phyloP scores from a whole-genome alignment of 1,284 basidiomycete species.

The Trametes polyzona region DNA sequence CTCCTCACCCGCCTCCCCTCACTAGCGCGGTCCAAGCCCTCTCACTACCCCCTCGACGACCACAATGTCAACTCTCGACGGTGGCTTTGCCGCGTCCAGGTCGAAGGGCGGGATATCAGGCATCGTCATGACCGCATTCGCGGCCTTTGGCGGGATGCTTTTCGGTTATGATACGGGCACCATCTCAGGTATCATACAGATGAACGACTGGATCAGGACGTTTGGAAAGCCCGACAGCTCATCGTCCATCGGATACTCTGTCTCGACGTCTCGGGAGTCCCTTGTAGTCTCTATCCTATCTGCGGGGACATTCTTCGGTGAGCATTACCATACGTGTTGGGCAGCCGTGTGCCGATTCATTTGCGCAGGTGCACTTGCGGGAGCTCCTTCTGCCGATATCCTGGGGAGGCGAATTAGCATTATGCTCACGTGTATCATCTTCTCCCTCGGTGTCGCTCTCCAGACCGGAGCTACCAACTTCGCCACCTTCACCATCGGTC shows the following conservation, averaged over 20 bases:
- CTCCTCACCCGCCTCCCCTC: too few species aligned
- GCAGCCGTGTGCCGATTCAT: background rate
- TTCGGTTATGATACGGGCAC: conserved; percentile 78
- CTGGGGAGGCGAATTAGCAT: conserved; percentile 56
- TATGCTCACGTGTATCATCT: conserved; percentile 59
- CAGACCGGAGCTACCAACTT: conserved; percentile 60
- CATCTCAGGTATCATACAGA: conserved; percentile 70
- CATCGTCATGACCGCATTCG: conserved; percentile 65
- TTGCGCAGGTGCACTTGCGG: background rate
- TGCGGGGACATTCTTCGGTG: conserved; percentile 40
- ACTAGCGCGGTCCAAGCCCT: too few species aligned
- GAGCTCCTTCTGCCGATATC: conserved; percentile 39
- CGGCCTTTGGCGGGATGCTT: conserved; percentile 86
- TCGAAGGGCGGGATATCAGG: conserved; percentile 45
- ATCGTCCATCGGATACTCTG: conserved; percentile 24
- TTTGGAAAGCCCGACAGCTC: conserved; percentile 48
- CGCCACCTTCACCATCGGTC: conserved; percentile 71
- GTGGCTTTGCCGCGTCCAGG: background rate
- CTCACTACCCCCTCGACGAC: too few species aligned
- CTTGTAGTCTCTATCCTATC: conserved; percentile 51
- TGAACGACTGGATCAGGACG: conserved; percentile 51
- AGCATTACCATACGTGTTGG: background rate
- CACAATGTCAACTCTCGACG: background rate
- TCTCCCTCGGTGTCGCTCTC: conserved; percentile 67
- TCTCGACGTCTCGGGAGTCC: conserved; percentile 31